Base-by-base conservation (phyloP, 495 filamentous ascomycete species). In the Aspergillus ellipticus region DNA sequence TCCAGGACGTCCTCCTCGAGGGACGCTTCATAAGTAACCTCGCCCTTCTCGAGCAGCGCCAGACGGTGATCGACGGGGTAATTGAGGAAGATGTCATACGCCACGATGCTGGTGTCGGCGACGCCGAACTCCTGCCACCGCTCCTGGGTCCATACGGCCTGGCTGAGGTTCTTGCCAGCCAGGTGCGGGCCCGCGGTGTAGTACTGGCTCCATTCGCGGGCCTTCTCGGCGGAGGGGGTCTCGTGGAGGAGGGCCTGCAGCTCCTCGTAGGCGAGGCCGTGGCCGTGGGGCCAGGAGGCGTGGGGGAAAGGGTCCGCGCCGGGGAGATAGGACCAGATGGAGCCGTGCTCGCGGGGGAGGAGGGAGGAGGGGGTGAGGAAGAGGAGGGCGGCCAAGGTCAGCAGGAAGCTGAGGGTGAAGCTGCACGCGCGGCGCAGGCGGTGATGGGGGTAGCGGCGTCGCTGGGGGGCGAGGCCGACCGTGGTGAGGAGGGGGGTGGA, bases 61-160 rank as follows among this genome's bases (percentile, higher is more conserved):
- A 97, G 70, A 2, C 90, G 79, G 60, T 95, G 90, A 41, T 84
- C 86, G 15, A 85, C 58, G 2, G 94, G 94, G 63, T 96, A 96
- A 66, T 97, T 97, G 57, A 96, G 70, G 60, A 96, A 97, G 33
- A 89, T 82, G 62, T 97, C 91, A 65, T 98, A 97, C 16, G 86
- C 71, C 19, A 86, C 85, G 60, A 98, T 86, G 4, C 75, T 78
- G 17, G 84, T 81, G 49, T 87, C 77, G 57, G 82, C 71, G 51
- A 98, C 74, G 3, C 94, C 95, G 65, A 88, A 94, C 58, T 91
- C 85, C 60, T 85, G 74, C 91, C 91, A 97, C 59, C 78, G 85
- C 21, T 95, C 84, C 59, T 83, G 79, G 0, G 94, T 98, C 91
- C 91, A 98, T 46, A 86, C 69, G 5, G 89, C 94, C 74, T 96